phyloP scores from a whole-genome alignment of 495 filamentous ascomycete genomes.

The Tetracladium setigerum region DNA sequence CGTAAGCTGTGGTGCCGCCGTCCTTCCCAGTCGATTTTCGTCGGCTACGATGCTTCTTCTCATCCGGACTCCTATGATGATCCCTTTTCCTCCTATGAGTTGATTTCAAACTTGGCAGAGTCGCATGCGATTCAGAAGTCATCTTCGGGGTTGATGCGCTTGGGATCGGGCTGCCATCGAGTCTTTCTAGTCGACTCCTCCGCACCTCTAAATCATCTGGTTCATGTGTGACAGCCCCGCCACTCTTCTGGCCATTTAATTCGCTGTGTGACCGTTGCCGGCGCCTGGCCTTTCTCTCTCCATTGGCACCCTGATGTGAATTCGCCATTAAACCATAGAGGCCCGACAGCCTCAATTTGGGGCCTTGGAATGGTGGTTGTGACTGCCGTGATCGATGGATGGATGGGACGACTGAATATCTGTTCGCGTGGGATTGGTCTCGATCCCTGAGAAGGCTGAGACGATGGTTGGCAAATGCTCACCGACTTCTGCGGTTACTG shows the following conservation, averaged over 20 bases:
- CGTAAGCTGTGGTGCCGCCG: constrained; percentile 5
- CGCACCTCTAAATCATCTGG: constrained; percentile 8
- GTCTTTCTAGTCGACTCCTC: constrained; percentile 17
- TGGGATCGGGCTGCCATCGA: constrained; percentile 7
- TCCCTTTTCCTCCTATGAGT: constrained; percentile 9
- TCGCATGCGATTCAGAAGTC: constrained; percentile 18
- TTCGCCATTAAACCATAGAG: constrained; percentile 12
- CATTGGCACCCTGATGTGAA: constrained; percentile 2
- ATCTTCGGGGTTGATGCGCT: constrained; percentile 12
- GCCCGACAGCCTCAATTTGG: constrained; percentile 17
- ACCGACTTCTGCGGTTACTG: constrained; percentile 3
- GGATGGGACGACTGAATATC: constrained; percentile 5
- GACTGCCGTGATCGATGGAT: background rate
- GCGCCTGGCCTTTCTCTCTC: constrained; percentile 10
- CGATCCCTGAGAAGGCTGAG: constrained; percentile 5
- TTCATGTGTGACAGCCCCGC: constrained; percentile 15
- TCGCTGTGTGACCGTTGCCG: constrained; percentile 5
- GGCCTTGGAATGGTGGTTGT: constrained; percentile 5
- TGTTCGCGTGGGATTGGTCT: constrained; percentile 15
- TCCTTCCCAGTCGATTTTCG: constrained; percentile 10
- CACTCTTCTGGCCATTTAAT: constrained; percentile 15
- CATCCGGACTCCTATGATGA: constrained; percentile 12
- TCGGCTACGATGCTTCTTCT: constrained; percentile 10
- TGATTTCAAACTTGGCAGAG: constrained; percentile 7
- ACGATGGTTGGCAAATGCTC: constrained; percentile 9